Percentiles rank a stretch among this genome's conserved stretches.
phyloP scores from a whole-genome alignment of 495 filamentous ascomycete species.

The Lasiosphaeriaceae sp. region DNA sequence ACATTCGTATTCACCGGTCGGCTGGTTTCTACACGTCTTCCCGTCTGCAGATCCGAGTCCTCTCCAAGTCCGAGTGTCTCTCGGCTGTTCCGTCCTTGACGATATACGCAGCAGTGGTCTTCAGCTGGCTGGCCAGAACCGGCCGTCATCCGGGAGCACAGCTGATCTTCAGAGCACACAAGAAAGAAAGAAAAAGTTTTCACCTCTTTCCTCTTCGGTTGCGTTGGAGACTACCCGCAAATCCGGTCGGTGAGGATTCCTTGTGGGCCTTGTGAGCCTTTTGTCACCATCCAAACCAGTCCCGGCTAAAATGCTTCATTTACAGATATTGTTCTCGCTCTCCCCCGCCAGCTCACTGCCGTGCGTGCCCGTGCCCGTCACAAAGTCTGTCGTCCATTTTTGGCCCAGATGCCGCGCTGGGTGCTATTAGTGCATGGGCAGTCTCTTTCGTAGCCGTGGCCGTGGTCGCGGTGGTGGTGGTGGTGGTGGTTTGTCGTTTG shows the following conservation, averaged over 20 bases:
- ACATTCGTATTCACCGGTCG: background rate
- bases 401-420: slow-evolving; percentile 2
- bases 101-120: no score
- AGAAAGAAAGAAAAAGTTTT: background rate
- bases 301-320: slow-evolving; percentile 22
- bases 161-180: no score
- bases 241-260: slow-evolving; percentile 4
- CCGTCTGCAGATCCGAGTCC: no score
- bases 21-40: no score
- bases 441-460: slow-evolving; percentile 1
- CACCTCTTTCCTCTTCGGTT: background rate
- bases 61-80: no score
- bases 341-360: slow-evolving; percentile 12
- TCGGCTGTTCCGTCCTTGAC: no score
- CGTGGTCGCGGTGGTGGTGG: slow-evolving; percentile 2
- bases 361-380: slow-evolving; percentile 1
- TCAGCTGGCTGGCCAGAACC: no score
- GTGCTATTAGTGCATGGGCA: background rate
- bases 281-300: background rate
- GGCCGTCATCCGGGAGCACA: no score
- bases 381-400: background rate
- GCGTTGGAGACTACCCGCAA: background rate
- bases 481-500: slow-evolving; percentile 2
- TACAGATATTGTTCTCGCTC: slow-evolving; percentile 16
- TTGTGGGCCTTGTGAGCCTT: slow-evolving; percentile 12